Evolutionary conservation across 805 yeast species (phyloP).

Genomic region (Kluyveromyces dobzhanskii): DNA sequence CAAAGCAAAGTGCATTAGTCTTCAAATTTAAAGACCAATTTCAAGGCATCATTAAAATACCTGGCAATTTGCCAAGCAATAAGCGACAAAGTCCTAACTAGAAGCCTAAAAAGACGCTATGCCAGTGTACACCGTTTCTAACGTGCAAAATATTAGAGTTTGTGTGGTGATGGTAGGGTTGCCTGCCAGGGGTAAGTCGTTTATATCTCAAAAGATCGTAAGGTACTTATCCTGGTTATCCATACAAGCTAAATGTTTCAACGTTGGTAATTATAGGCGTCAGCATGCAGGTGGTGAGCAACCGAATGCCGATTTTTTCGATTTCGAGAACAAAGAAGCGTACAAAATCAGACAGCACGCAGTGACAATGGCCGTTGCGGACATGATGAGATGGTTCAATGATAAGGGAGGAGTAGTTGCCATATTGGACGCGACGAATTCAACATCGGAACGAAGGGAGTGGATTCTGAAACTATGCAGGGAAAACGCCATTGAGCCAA

Average conservation of each 20-base stretch:
- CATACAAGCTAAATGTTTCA: slow-evolving; percentile 77
- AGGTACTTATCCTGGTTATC: slow-evolving; percentile 90
- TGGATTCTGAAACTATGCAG: slow-evolving; percentile 54
- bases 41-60: too few relatives aligned
- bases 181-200: slow-evolving; percentile 89
- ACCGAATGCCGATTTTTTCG: slow-evolving; percentile 71
- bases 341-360: slow-evolving; percentile 58
- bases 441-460: slow-evolving; percentile 63
- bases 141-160: slow-evolving; percentile 57
- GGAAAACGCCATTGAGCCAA: slow-evolving; percentile 68
- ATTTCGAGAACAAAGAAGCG: slow-evolving; percentile 57
- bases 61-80: too few relatives aligned
- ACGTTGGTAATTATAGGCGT: slow-evolving; percentile 81
- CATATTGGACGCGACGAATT: slow-evolving; percentile 87
- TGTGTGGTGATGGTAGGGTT: slow-evolving; percentile 82
- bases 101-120: too few relatives aligned
- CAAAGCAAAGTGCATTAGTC: too few relatives aligned
- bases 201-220: slow-evolving; percentile 89
- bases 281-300: slow-evolving; percentile 36
- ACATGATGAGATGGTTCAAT: slow-evolving; percentile 81
- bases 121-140: slow-evolving; percentile 34
- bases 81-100: too few relatives aligned
- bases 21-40: too few relatives aligned
- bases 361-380: slow-evolving; percentile 60
- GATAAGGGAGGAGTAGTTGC: slow-evolving; percentile 83